These are phyloP conservation scores for Petasospora rhodanensis DNA, from an alignment of 1,139 yeast species.

Conservation along the genomic window DNA sequence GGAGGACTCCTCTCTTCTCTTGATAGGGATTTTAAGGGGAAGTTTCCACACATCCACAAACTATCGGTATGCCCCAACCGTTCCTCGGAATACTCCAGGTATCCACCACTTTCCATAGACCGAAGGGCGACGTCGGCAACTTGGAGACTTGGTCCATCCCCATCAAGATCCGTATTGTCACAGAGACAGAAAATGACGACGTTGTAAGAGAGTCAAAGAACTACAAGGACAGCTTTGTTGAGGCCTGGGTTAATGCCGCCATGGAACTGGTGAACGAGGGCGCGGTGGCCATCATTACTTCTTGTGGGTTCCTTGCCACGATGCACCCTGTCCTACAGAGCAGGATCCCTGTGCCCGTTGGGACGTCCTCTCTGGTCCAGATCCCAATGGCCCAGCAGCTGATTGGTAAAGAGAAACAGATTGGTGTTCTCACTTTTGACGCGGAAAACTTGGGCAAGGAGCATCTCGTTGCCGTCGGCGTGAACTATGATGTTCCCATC, in stretches of 20 bases:
- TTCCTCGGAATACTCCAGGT: slow-evolving; percentile 16
- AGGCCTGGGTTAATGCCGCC: slow-evolving; percentile 16
- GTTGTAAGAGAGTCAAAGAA: slow-evolving; percentile 12
- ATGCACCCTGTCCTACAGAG: slow-evolving; percentile 12
- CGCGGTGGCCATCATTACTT: slow-evolving; percentile 17
- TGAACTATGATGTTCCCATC: slow-evolving; percentile 13
- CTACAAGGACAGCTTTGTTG: slow-evolving; percentile 9
- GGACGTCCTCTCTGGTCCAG: slow-evolving; percentile 16
- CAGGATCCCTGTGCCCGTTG: slow-evolving; percentile 14
- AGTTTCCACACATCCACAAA: too few species aligned
- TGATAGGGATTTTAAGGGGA: too few species aligned
- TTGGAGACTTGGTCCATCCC: slow-evolving; percentile 16
- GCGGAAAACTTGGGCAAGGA: slow-evolving; percentile 7
- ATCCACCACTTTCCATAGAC: slow-evolving; percentile 15
- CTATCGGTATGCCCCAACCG: slow-evolving; percentile 11
- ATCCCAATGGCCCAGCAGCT: slow-evolving; percentile 14
- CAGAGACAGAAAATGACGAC: slow-evolving; percentile 10
- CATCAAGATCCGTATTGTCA: slow-evolving; percentile 14
- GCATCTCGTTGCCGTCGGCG: slow-evolving; percentile 15
- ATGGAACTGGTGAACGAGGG: slow-evolving; percentile 15
- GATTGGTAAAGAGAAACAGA: slow-evolving; percentile 6
- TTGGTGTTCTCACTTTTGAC: slow-evolving; percentile 17
- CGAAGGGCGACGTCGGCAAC: slow-evolving; percentile 16
- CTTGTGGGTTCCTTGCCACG: slow-evolving; percentile 18
- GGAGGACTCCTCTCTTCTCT: too few species aligned